phyloP scores from a whole-genome alignment of 2,329 filamentous ascomycete genomes.

The Fonsecaea multimorphosa region DNA sequence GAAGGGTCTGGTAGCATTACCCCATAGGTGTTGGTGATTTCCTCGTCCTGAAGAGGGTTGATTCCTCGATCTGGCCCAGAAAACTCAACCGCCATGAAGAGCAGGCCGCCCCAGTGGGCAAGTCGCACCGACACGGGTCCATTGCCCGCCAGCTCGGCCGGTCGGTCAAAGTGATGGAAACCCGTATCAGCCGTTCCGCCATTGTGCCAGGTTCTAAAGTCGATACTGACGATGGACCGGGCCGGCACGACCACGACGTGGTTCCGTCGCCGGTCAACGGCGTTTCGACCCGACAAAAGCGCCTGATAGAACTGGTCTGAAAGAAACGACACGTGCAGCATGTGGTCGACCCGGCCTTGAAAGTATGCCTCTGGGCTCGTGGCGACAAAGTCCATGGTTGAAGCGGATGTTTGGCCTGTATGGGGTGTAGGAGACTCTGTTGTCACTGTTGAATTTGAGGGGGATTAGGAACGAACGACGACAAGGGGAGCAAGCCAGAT shows the following conservation, averaged over 20 bases:
- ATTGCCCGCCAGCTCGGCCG: not conserved
- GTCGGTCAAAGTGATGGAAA: not conserved
- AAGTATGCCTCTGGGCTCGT: not conserved
- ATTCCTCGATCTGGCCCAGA: not conserved
- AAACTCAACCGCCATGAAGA: not conserved
- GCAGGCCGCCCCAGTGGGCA: not conserved
- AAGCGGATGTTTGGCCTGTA: too few relatives aligned
- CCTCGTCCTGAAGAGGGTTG: not conserved
- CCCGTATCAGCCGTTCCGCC: not conserved
- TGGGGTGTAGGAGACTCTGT: too few relatives aligned
- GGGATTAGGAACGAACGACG: not conserved
- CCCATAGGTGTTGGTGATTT: not conserved
- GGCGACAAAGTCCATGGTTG: not conserved
- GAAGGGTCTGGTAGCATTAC: too few relatives aligned
- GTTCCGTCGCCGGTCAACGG: not conserved
- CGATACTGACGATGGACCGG: not conserved
- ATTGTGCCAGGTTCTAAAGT: not conserved
- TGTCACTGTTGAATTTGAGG: too few relatives aligned
- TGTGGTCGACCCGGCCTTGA: not conserved
- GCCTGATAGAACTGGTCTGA: not conserved
- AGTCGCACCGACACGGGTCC: not conserved
- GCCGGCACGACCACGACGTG: not conserved
- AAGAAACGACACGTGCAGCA: not conserved
- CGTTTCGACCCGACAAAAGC: not conserved
- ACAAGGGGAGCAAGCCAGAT: not conserved